Base-by-base conservation (phyloP, 2,329 filamentous ascomycete genomes). In the Microcyclosporella mali region DNA sequence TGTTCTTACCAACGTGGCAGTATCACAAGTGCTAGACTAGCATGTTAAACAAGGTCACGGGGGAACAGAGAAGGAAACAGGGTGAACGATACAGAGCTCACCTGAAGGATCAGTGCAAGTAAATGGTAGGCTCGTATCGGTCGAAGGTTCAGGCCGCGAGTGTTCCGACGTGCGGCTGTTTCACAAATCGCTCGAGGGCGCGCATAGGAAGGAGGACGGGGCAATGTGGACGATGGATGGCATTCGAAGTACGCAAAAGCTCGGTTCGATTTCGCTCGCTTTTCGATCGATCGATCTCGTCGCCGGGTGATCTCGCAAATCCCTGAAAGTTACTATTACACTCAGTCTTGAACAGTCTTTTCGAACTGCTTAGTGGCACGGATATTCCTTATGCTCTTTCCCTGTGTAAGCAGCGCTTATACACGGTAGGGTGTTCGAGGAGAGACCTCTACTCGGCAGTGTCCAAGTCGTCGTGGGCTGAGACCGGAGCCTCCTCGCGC, bases 391-490 rank as follows among this genome's bases (percentile, higher is more conserved):
- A 25, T 25, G 21, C 21, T 25, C 21, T 25, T 25, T 4, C 21
- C 21, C 21, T 6, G 21, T 25, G 9, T 4, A 25, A 25, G 37
- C 42, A 43, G 6, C 18, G 43, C 43, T 45, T n/a, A n/a, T n/a
- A n/a, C n/a, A n/a, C n/a, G n/a, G 43, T 33, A 40, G 40, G 36
- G 32, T 21, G 15, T 38, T 45, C 35, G 45, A 45, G 36, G 30
- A 29, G 29, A 37, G 21, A 9, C 41, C 40, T 43, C 66, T 74
- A 81, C 71, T 97, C 92, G 60, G 89, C 90, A 62, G 92, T 89
- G 67, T 98, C 92, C 64, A 97, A 79, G 63, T 98, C 92, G 66
- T 98, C 92, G 62, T 95, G 88, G 57, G 81, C 83, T 51, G 86
- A 82, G 51, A 86, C 84, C 58, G 85, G 87, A 56, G 94, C 88